phyloP scores from a whole-genome alignment of 2,329 filamentous ascomycete species.

The Botrytis elliptica region DNA sequence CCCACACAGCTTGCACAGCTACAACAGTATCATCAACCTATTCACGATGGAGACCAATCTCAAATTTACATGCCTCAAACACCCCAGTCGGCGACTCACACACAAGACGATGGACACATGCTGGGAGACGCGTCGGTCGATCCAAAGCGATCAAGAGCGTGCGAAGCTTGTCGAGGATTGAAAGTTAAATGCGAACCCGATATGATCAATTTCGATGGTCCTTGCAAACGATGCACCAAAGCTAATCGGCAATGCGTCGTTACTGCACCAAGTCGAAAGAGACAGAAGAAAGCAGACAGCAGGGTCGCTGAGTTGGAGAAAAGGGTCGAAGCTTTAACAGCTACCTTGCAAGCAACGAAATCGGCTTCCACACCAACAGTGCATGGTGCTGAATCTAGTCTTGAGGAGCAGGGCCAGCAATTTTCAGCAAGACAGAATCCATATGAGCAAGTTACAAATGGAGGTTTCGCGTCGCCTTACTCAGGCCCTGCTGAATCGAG shows the following conservation, averaged over 20 bases:
- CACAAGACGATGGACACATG: constrained; percentile 26
- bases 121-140: constrained; percentile 32
- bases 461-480: constrained; percentile 33
- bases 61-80: constrained; percentile 31
- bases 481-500: constrained; percentile 28
- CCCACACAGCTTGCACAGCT: constrained; percentile 18
- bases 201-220: constrained; percentile 38
- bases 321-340: constrained; percentile 45
- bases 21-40: constrained; percentile 21
- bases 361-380: constrained; percentile 23
- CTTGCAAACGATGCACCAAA: constrained; percentile 44
- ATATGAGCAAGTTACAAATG: constrained; percentile 40
- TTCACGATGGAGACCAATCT: constrained; percentile 21
- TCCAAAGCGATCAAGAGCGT: constrained; percentile 42
- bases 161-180: constrained; percentile 44
- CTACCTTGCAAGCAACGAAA: constrained; percentile 39
- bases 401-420: constrained; percentile 18
- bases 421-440: constrained; percentile 27
- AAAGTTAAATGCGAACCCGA: constrained; percentile 45
- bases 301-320: constrained; percentile 46
- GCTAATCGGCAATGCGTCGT: constrained; percentile 43
- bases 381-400: constrained; percentile 21
- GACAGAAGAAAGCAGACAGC: constrained; percentile 47
- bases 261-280: constrained; percentile 44
- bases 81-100: constrained; percentile 30